Evolutionary conservation across 768 basidiomycete species (phyloP).

Genomic region (Mycena belliarum): DNA sequence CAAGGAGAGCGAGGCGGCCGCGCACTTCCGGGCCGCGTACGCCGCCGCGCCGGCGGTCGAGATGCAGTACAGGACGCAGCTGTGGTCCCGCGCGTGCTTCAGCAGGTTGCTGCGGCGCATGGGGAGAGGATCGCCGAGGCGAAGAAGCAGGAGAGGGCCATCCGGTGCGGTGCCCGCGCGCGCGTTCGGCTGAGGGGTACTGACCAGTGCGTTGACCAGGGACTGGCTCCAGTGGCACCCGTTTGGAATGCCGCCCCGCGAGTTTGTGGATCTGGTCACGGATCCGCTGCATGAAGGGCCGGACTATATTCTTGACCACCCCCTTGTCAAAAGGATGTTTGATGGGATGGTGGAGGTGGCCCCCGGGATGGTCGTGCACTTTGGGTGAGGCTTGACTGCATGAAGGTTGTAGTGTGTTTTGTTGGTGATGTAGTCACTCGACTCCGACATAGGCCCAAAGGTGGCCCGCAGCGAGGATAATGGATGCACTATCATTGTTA

Average conservation of each 20-base stretch:
- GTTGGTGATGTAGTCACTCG: too few relatives aligned
- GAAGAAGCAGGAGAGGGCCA: background rate
- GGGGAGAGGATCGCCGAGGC: slow-evolving; percentile 4
- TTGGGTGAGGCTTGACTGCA: too few relatives aligned
- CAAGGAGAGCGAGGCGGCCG: slow-evolving; percentile 1
- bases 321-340: background rate
- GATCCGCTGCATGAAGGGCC: slow-evolving; percentile 9
- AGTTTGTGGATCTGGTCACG: background rate
- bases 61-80: slow-evolving; percentile 2
- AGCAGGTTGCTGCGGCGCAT: slow-evolving; percentile 10
- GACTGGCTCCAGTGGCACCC: slow-evolving; percentile 4
- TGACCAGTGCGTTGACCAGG: background rate
- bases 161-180: too few relatives aligned
- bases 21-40: slow-evolving; percentile 5
- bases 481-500: too few relatives aligned
- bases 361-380: background rate
- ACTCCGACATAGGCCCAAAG: too few relatives aligned
- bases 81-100: slow-evolving; percentile 14
- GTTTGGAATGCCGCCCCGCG: slow-evolving; percentile 5
- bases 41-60: background rate
- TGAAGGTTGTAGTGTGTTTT: too few relatives aligned
- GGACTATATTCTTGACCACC: background rate
- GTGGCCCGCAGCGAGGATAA: too few relatives aligned
- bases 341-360: background rate
- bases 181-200: too few relatives aligned